phyloP scores from a whole-genome alignment of 805 yeast genomes.

The Pichia nanzhaoensis region DNA sequence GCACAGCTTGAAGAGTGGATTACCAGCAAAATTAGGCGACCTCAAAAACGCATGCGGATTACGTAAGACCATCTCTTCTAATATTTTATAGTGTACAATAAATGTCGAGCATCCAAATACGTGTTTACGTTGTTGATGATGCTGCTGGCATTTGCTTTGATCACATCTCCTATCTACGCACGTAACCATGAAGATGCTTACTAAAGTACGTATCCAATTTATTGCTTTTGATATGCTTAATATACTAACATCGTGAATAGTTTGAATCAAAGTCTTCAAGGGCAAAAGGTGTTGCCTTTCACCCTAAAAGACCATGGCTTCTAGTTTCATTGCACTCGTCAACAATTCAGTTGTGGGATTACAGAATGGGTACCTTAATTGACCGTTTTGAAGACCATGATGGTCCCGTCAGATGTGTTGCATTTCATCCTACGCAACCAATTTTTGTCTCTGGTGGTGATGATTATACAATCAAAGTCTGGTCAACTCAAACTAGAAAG shows the following conservation, averaged over 20 bases:
- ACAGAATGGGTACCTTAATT: constrained; percentile 96
- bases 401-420: constrained; percentile 95
- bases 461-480: constrained; percentile 89
- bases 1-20: not conserved
- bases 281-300: constrained; percentile 96
- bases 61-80: no score
- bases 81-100: no score
- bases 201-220: constrained; percentile 8
- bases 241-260: constrained; percentile 1
- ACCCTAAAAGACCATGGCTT: constrained; percentile 98
- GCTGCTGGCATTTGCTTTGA: not conserved
- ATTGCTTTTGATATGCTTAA: not conserved
- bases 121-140: not conserved
- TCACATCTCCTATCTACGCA: not conserved
- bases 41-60: not conserved
- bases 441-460: constrained; percentile 96
- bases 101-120: no score
- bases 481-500: constrained; percentile 90
- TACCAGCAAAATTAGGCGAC: not conserved
- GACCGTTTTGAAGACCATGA: constrained; percentile 97
- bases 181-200: constrained; percentile 55
- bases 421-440: constrained; percentile 97
- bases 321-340: constrained; percentile 90
- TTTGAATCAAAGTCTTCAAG: constrained; percentile 77
- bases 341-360: constrained; percentile 99